A percentile compares a stretch with the other conserved stretches of the same genome.
phyloP scores from a whole-genome alignment of 2,329 filamentous ascomycete species.

The Cytospora schulzeri region DNA sequence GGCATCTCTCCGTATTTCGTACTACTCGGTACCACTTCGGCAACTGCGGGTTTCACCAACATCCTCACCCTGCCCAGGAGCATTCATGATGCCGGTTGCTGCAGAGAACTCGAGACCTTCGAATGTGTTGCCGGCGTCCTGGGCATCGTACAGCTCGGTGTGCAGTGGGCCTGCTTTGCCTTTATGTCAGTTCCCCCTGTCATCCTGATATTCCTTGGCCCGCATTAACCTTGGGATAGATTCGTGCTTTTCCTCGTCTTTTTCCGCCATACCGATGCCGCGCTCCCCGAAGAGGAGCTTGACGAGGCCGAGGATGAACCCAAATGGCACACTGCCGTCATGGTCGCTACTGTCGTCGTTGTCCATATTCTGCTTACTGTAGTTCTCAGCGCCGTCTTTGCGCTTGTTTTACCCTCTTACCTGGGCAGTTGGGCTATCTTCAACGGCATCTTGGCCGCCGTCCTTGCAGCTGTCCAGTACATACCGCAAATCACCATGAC shows the following conservation, averaged over 20 bases:
- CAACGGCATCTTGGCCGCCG: constrained; percentile 76
- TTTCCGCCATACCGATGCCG: constrained; percentile 69
- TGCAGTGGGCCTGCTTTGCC: constrained; percentile 90
- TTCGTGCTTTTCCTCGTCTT: constrained; percentile 93
- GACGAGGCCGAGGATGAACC: constrained; percentile 52
- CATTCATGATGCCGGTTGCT: constrained; percentile 81
- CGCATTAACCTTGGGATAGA: constrained; percentile 48
- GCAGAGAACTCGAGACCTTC: constrained; percentile 75
- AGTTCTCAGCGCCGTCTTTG: constrained; percentile 69
- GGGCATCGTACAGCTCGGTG: constrained; percentile 86
- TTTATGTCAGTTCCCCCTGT: constrained; percentile 68
- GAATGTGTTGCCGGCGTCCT: constrained; percentile 85
- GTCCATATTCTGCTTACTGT: constrained; percentile 73
- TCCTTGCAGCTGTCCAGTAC: constrained; percentile 86
- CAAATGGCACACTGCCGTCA: constrained; percentile 76
- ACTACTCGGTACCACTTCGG: constrained; percentile 87
- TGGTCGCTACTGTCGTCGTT: constrained; percentile 72
- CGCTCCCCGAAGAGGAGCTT: constrained; percentile 52
- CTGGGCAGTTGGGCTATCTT: constrained; percentile 82
- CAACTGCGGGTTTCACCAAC: constrained; percentile 86
- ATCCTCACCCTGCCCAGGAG: constrained; percentile 87
- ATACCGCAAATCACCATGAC: constrained; percentile 95
- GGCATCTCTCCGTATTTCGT: constrained; percentile 96
- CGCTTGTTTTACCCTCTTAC: constrained; percentile 61
- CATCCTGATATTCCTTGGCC: background rate